Evolutionary conservation across 2,329 filamentous ascomycete species (phyloP).

Genomic region (Verticillium zaregamsianum): DNA sequence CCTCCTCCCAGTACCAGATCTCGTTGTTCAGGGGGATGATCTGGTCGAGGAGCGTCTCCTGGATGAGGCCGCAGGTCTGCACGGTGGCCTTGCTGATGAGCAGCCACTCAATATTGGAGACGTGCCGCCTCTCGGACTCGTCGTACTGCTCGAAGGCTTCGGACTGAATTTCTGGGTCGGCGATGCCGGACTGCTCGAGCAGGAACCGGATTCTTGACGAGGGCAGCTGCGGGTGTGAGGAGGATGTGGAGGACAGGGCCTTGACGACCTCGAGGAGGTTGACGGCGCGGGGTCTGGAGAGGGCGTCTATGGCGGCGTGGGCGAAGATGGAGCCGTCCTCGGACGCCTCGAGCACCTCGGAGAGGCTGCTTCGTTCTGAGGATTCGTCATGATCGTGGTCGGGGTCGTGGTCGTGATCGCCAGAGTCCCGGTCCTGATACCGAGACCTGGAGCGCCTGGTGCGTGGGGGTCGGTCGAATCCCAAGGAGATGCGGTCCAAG

Average conservation of each 20-base stretch:
- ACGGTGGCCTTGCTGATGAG: slow-evolving; percentile 85
- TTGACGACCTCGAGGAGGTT: slow-evolving; percentile 66
- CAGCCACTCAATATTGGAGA: slow-evolving; percentile 84
- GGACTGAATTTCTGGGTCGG: slow-evolving; percentile 21
- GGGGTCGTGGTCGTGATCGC: slow-evolving; percentile 11
- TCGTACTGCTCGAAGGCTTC: slow-evolving; percentile 12
- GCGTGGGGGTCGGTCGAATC: slow-evolving; percentile 11
- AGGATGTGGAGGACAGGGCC: slow-evolving; percentile 65
- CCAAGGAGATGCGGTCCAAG: slow-evolving; percentile 58
- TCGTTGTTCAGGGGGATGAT: slow-evolving; percentile 82
- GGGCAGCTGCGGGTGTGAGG: slow-evolving; percentile 58
- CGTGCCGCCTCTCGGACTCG: slow-evolving; percentile 45
- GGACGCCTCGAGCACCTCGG: slow-evolving; percentile 20
- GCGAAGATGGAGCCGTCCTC: slow-evolving; percentile 23
- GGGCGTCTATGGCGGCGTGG: slow-evolving; percentile 30
- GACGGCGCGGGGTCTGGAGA: slow-evolving; percentile 51
- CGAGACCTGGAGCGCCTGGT: background rate
- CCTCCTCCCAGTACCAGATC: slow-evolving; percentile 93
- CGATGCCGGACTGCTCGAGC: slow-evolving; percentile 58
- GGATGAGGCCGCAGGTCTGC: slow-evolving; percentile 80
- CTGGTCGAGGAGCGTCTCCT: slow-evolving; percentile 74
- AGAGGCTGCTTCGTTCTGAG: background rate
- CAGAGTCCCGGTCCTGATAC: background rate
- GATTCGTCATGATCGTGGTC: slow-evolving; percentile 10
- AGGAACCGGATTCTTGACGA: slow-evolving; percentile 56